Percentiles rank a stretch among this genome's conserved stretches.
Conservation (phyloP, 345 rosid genomes). For the Citrus hindsii region DNA sequence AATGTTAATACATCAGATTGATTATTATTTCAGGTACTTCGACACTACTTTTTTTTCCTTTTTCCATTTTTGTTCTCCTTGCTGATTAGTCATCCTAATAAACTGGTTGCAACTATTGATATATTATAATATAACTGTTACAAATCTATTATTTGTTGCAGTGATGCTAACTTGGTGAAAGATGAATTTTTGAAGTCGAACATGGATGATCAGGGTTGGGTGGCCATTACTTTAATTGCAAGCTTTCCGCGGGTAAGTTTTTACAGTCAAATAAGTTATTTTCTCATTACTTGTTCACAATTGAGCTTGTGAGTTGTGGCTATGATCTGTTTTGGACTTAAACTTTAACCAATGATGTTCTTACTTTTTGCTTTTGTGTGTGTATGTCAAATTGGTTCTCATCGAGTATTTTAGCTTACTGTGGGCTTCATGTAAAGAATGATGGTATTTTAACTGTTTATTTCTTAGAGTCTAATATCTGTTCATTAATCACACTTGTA, state of each 20-base stretch:
- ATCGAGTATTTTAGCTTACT: neutral
- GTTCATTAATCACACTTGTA: neutral
- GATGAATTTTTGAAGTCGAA: slow-evolving; percentile 50
- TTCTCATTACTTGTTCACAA: neutral
- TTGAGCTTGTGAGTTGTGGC: neutral
- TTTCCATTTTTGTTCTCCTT: neutral
- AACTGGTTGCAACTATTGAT: neutral
- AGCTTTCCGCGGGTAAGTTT: slow-evolving; percentile 50
- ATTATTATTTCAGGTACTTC: slow-evolving; percentile 65
- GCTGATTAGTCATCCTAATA: neutral
- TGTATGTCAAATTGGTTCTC: neutral
- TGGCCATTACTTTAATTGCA: slow-evolving; percentile 46
- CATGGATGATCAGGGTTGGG: slow-evolving; percentile 59
- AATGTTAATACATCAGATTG: slow-evolving; percentile 48
- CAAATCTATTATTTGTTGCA: slow-evolving; percentile 23
- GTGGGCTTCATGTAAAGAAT: neutral
- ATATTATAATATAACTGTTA: neutral
- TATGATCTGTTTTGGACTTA: neutral
- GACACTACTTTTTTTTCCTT: neutral
- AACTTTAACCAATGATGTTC: neutral
- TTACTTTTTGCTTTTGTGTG: neutral
- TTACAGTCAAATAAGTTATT: neutral
- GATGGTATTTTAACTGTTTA: neutral
- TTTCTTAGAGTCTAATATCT: neutral
- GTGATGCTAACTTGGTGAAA: slow-evolving; percentile 50